Evolutionary conservation across 441 rosid genomes (phyloP).

Genomic region (Populus tomentosa): DNA sequence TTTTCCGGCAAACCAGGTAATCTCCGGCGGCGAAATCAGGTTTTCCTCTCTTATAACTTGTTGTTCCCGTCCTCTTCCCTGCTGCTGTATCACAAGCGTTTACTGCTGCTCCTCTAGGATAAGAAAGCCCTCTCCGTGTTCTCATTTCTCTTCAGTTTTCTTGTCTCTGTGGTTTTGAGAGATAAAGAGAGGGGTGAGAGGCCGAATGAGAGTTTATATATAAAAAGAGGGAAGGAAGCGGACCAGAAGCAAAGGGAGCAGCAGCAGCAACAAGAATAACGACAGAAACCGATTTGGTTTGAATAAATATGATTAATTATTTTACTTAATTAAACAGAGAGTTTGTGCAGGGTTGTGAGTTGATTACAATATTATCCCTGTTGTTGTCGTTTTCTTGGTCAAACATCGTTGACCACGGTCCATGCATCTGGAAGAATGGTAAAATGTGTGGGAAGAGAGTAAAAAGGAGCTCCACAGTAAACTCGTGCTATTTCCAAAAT

Average conservation of each 20-base stretch:
- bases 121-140: slow-evolving; percentile 52
- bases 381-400: slow-evolving; percentile 12
- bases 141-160: slow-evolving; percentile 32
- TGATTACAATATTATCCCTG: slow-evolving; percentile 34
- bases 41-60: background rate
- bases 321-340: background rate
- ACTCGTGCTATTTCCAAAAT: background rate
- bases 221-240: slow-evolving; percentile 12
- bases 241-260: slow-evolving; percentile 3
- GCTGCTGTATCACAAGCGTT: slow-evolving; percentile 18
- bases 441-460: background rate
- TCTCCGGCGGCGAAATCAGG: slow-evolving; percentile 16
- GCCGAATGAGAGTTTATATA: slow-evolving; percentile 33
- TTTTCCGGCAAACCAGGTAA: slow-evolving; percentile 28
- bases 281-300: slow-evolving; percentile 24
- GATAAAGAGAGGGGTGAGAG: slow-evolving; percentile 16
- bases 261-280: slow-evolving; percentile 20
- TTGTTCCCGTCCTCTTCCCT: background rate
- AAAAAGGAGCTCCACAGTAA: background rate
- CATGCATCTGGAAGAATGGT: slow-evolving; percentile 16
- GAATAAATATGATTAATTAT: too few species aligned
- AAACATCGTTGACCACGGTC: slow-evolving; percentile 42
- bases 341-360: background rate
- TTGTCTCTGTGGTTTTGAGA: slow-evolving; percentile 2
- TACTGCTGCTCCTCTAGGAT: slow-evolving; percentile 30